Conservation (phyloP, 805 yeast species). For the Candida quercuum region DNA sequence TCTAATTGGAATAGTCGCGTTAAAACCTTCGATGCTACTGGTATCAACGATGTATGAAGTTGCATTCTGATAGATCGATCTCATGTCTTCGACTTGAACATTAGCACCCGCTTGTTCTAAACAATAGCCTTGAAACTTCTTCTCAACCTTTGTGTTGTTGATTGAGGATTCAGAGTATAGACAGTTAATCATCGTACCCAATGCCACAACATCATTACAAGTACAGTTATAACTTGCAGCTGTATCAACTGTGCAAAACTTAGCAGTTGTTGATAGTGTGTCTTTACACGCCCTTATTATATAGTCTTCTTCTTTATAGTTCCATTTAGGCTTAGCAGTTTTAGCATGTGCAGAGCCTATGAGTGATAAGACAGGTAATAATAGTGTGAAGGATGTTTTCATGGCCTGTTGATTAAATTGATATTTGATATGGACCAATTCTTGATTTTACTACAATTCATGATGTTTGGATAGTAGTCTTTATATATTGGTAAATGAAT, state of each 20-base stretch:
- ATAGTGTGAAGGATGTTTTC: no score
- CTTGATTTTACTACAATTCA: no score
- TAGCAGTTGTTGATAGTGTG: not conserved
- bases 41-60: slow-evolving; percentile 31
- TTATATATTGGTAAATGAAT: no score
- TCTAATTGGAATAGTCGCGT: slow-evolving; percentile 23
- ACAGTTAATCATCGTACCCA: not conserved
- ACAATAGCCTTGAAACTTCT: slow-evolving; percentile 18
- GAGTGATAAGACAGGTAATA: no score
- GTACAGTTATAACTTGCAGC: not conserved
- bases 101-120: slow-evolving; percentile 4
- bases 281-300: no score
- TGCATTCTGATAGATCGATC: slow-evolving; percentile 34
- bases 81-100: slow-evolving; percentile 29
- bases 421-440: no score
- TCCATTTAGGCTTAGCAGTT: no score
- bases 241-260: not conserved
- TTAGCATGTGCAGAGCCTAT: no score
- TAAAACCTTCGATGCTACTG: slow-evolving; percentile 25
- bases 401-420: no score
- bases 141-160: slow-evolving; percentile 1
- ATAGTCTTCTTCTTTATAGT: no score
- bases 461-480: no score
- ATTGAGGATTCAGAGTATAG: not conserved
- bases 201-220: not conserved